Percentiles rank a stretch among this genome's conserved stretches.
Evolutionary conservation across 805 yeast species (phyloP).

Genomic region (Ogataea methanolica): DNA sequence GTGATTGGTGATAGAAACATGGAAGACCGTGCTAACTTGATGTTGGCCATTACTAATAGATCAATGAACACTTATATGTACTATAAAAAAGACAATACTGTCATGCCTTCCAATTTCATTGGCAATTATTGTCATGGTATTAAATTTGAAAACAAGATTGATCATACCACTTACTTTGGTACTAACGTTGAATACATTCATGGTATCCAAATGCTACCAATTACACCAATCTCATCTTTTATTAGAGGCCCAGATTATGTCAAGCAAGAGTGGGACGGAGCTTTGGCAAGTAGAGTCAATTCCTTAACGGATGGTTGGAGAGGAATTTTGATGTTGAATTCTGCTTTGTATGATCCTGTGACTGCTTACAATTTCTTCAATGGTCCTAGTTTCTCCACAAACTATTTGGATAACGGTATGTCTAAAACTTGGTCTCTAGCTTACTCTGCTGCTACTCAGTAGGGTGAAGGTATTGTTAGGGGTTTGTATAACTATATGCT

Average conservation of each 20-base stretch:
- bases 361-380: conserved; percentile 61
- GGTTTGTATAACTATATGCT: no score
- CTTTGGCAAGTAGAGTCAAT: conserved; percentile 41
- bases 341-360: conserved; percentile 68
- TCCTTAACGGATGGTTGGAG: conserved; percentile 69
- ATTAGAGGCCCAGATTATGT: conserved; percentile 54
- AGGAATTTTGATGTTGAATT: conserved; percentile 68
- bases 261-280: conserved; percentile 61
- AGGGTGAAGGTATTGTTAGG: no score
- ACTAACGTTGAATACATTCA: conserved; percentile 51
- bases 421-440: conserved; percentile 84
- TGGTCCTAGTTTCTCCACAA: conserved; percentile 44
- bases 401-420: conserved; percentile 78
- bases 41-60: conserved; percentile 48
- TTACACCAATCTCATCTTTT: conserved; percentile 61
- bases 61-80: conserved; percentile 50
- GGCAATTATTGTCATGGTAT: conserved; percentile 60
- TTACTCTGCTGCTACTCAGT: conserved; percentile 50
- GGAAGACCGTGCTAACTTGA: conserved; percentile 51
- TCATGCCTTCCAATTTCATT: conserved; percentile 43
- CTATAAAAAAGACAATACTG: conserved; percentile 39
- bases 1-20: conserved; percentile 46
- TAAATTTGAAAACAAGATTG: conserved; percentile 61
- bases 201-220: conserved; percentile 74
- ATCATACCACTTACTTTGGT: conserved; percentile 65